phyloP scores from a whole-genome alignment of 2,329 filamentous ascomycete species.

The Hymenoscyphus albidus region DNA sequence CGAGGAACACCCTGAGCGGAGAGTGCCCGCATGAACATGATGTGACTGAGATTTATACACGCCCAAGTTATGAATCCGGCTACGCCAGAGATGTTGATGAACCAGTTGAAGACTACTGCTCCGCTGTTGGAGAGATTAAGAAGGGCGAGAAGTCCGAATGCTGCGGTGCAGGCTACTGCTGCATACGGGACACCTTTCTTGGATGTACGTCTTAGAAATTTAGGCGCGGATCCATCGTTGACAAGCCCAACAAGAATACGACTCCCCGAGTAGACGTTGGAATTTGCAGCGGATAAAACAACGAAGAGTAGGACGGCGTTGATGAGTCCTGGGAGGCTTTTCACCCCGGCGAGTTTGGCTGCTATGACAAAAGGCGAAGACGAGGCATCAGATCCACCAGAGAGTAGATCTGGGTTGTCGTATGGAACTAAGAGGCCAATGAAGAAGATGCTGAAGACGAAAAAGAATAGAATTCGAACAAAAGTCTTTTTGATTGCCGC shows the following conservation, averaged over 20 bases:
- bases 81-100: conserved; percentile 66
- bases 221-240: conserved; percentile 59
- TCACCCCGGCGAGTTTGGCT: conserved; percentile 58
- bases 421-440: conserved; percentile 68
- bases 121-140: conserved; percentile 60
- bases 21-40: conserved; percentile 62
- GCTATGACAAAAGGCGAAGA: conserved; percentile 62
- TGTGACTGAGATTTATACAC: conserved; percentile 60
- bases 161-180: conserved; percentile 53
- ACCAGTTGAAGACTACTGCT: conserved; percentile 64
- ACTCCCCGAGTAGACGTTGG: conserved; percentile 70
- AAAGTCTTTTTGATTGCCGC: conserved; percentile 71
- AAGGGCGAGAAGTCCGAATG: conserved; percentile 62
- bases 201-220: conserved; percentile 57
- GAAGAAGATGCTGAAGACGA: conserved; percentile 63
- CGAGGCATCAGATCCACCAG: conserved; percentile 50
- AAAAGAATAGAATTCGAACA: conserved; percentile 69
- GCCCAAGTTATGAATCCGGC: conserved; percentile 69
- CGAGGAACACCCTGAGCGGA: conserved; percentile 54
- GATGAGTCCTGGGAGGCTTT: conserved; percentile 63
- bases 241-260: conserved; percentile 66
- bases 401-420: conserved; percentile 51
- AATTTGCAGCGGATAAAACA: conserved; percentile 74
- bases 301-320: conserved; percentile 76
- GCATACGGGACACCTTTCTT: conserved; percentile 58